Evolutionary conservation across 1,139 yeast genomes (phyloP), one percentile per base, ranked within the genome.

Genomic region (Spencermartinsiella ligniputridi): DNA sequence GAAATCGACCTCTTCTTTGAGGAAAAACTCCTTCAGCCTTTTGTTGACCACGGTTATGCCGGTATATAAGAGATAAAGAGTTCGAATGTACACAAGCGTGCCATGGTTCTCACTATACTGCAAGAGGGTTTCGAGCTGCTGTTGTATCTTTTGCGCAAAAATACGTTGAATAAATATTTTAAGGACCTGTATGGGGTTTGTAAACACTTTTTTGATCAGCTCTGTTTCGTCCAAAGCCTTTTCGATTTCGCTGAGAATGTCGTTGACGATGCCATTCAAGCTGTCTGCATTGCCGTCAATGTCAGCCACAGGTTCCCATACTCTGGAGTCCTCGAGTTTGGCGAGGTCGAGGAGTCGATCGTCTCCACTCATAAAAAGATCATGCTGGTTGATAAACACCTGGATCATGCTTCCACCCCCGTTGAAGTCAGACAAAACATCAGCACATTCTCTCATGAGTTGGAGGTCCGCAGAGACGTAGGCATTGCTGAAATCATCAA

Each of bases 391-490:
- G 36, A 89, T 88, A 66, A 87, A 90, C 42, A 85, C 78, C 60
- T 83, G 89, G 12, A 88, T 83, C 11, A 89, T 94, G 48, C 83
- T 81, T 3, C 79, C 74, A 8, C 97, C 97, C 12, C 90, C 94
- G 58, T 92, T 90, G 66, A 82, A 90, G 48, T 81, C 87, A 44
- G 81, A 76, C 43, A 90, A 69, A n/a, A 89, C 78, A 41, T 78
- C 78, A 1, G 97, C 89, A 32, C 87, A 79, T 47, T 83, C 89
- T 54, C 77, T 81, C 85, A 92, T 82, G 42, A 78, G 78, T n/a
- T 74, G 73, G 55, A 81, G 75, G 52, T 83, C 84, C 32, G 81
- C 83, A 6, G 76, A 62, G 22, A 67, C 56, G 54, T 70, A 71
- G 2, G 73, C 72, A 25, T 60, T 62, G 46, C 70, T 70, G 46